These are phyloP conservation scores for Lactarius vividus DNA, from an alignment of 768 basidiomycete genomes.

Conservation along the genomic window DNA sequence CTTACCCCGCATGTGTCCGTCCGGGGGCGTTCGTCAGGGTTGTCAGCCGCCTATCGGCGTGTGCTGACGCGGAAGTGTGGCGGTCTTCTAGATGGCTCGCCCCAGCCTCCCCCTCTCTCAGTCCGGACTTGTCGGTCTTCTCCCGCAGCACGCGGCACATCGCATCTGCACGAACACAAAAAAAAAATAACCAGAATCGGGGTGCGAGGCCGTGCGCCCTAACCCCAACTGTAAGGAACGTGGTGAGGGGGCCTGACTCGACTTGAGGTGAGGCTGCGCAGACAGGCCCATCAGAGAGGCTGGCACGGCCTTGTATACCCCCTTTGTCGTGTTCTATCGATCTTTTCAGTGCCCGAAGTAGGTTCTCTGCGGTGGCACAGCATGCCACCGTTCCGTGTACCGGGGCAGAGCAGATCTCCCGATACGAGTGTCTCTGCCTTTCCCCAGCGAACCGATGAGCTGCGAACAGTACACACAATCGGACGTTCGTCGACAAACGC, in stretches of 20 bases:
- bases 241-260: slow-evolving; percentile 10
- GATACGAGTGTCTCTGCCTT: not conserved
- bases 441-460: not conserved
- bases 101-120: not conserved
- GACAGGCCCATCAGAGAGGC: not conserved
- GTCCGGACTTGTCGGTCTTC: slow-evolving; percentile 19
- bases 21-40: not conserved
- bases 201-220: not conserved
- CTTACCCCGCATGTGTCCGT: not conserved
- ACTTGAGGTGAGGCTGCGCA: slow-evolving; percentile 3
- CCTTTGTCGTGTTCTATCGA: not conserved
- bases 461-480: not conserved
- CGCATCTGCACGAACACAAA: not conserved
- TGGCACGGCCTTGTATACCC: slow-evolving; percentile 17
- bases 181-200: not conserved
- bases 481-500: not conserved
- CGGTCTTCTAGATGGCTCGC: not conserved
- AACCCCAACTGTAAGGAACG: slow-evolving; percentile 13
- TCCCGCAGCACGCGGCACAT: slow-evolving; percentile 4
- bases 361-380: slow-evolving; percentile 2
- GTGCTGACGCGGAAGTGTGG: slow-evolving; percentile 1
- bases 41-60: not conserved
- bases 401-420: not conserved
- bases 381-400: slow-evolving; percentile 2
- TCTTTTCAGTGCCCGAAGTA: not conserved